These are phyloP conservation scores for Cyanodermella asteris DNA, from an alignment of 2,329 filamentous ascomycete species.

Conservation along the genomic window DNA sequence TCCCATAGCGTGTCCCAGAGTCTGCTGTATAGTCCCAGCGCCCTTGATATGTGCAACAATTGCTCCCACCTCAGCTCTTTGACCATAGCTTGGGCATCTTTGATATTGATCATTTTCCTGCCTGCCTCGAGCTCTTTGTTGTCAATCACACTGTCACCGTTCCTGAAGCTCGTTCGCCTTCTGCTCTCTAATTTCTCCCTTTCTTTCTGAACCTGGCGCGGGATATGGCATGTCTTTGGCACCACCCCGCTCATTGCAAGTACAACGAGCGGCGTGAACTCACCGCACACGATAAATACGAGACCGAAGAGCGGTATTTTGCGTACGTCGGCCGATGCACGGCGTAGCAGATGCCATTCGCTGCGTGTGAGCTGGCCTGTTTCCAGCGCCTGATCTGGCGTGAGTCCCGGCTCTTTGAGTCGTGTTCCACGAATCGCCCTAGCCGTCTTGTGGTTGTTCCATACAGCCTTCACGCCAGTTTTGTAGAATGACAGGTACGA, in stretches of 20 bases:
- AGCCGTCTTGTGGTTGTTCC: slow-evolving; percentile 35
- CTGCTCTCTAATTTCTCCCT: slow-evolving; percentile 17
- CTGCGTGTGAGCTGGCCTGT: slow-evolving; percentile 30
- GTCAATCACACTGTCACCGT: slow-evolving; percentile 2
- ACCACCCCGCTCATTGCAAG: slow-evolving; percentile 48
- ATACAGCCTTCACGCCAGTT: slow-evolving; percentile 53
- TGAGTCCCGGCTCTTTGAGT: slow-evolving; percentile 22
- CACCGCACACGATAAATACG: slow-evolving; percentile 57
- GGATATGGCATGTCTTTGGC: slow-evolving; percentile 65
- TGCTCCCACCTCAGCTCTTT: slow-evolving; percentile 16
- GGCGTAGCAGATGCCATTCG: slow-evolving; percentile 46
- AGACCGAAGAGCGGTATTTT: slow-evolving; percentile 60
- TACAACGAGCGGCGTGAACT: slow-evolving; percentile 67
- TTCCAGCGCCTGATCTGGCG: slow-evolving; percentile 7
- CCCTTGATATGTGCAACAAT: slow-evolving; percentile 21
- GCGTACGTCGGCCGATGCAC: slow-evolving; percentile 50
- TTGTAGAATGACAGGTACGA: slow-evolving; percentile 78
- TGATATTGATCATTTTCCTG: too few species aligned
- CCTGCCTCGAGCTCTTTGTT: too few species aligned
- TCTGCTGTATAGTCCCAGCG: slow-evolving; percentile 19
- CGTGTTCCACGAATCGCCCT: slow-evolving; percentile 23
- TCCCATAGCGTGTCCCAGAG: slow-evolving; percentile 23
- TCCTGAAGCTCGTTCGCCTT: slow-evolving; percentile 1
- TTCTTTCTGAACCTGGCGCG: slow-evolving; percentile 43
- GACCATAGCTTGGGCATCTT: slow-evolving; percentile 3